Conservation (phyloP, 768 basidiomycete genomes). For the Coprinopsis cinerea region DNA sequence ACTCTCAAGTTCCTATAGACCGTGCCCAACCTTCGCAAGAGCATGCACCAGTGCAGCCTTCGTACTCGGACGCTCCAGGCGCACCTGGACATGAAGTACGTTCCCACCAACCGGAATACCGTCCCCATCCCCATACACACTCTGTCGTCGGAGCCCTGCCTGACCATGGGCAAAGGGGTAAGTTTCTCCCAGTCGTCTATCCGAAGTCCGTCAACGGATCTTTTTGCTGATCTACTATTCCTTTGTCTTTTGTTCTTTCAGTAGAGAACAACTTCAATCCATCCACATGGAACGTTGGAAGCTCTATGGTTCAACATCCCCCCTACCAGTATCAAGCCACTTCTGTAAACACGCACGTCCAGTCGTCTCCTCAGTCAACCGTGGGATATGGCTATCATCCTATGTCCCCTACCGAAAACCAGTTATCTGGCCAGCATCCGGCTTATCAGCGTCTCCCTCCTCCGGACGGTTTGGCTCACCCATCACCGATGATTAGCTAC, state of each 20-base stretch:
- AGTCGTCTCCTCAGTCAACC: too few relatives aligned
- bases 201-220: neutral
- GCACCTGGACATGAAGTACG: slow-evolving; percentile 4
- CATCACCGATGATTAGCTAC: neutral
- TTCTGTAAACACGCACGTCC: neutral
- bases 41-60: neutral
- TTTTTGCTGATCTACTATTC: too few relatives aligned
- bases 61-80: neutral
- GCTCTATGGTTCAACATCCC: neutral
- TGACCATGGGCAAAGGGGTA: slow-evolving; percentile 8
- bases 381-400: neutral
- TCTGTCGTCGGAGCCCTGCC: neutral
- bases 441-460: neutral
- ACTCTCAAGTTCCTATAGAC: neutral
- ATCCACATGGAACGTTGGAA: neutral
- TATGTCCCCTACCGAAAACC: neutral
- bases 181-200: neutral
- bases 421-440: slow-evolving; percentile 1
- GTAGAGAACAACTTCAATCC: neutral
- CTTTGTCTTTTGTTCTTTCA: too few relatives aligned
- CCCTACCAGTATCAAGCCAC: neutral
- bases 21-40: neutral
- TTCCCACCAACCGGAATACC: slow-evolving; percentile 10
- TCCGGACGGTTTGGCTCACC: neutral
- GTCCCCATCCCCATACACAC: neutral